These are phyloP conservation scores for Trichopus zeylanicus DNA, from an alignment of 116 monocot genomes.

Conservation along the genomic window DNA sequence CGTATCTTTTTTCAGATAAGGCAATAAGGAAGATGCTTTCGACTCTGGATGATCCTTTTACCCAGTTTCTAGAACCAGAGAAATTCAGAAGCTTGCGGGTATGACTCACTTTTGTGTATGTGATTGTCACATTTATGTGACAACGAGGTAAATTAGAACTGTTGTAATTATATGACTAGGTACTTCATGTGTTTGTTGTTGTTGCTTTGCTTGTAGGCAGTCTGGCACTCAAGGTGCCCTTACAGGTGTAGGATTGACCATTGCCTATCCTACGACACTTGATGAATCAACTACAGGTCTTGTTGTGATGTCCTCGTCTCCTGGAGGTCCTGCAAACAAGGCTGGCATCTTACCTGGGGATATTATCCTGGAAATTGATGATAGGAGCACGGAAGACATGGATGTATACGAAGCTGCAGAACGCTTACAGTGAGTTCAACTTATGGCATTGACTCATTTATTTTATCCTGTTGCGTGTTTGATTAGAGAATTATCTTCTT, in stretches of 20 bases:
- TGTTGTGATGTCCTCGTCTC: slow-evolving; percentile 72
- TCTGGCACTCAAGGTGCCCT: slow-evolving; percentile 94
- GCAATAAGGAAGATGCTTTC: slow-evolving; percentile 98
- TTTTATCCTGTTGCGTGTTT: no score
- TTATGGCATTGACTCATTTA: no score
- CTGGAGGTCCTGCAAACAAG: slow-evolving; percentile 86
- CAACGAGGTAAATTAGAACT: neutral
- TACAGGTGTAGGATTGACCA: slow-evolving; percentile 93
- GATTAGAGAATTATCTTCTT: no score
- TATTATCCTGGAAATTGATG: slow-evolving; percentile 75
- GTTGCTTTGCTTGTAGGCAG: slow-evolving; percentile 75
- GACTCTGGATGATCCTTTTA: slow-evolving; percentile 92
- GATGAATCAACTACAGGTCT: slow-evolving; percentile 65
- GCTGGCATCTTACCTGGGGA: slow-evolving; percentile 88
- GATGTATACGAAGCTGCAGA: slow-evolving; percentile 98
- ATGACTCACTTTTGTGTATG: slow-evolving; percentile 17
- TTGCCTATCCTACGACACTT: slow-evolving; percentile 72
- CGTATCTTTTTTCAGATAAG: slow-evolving; percentile 47
- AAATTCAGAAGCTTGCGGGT: slow-evolving; percentile 94
- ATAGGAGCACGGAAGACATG: slow-evolving; percentile 71
- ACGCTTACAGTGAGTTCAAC: slow-evolving; percentile 66
- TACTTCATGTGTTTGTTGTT: neutral
- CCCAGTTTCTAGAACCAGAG: slow-evolving; percentile 91
- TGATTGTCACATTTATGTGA: neutral
- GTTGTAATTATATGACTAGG: neutral